Percentiles rank a stretch among this genome's conserved stretches.
Conservation (phyloP, 1,284 basidiomycete genomes). For the Microbotryum silenes-acaulis region DNA sequence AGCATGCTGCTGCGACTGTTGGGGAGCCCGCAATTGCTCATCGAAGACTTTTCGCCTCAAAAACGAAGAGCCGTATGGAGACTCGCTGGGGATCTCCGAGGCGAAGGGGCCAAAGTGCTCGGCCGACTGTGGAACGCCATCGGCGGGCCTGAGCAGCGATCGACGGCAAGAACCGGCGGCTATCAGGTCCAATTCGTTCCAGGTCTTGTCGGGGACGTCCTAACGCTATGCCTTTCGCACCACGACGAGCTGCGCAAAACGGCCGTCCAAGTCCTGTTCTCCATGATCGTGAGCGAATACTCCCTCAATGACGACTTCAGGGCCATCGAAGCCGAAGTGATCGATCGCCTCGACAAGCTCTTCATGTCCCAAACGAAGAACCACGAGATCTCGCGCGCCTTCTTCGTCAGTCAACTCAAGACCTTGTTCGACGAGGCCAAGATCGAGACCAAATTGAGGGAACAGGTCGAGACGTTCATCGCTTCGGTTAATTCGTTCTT, state of each 20-base stretch:
- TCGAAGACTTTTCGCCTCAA: constrained; percentile 88
- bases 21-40: constrained; percentile 80
- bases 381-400: constrained; percentile 78
- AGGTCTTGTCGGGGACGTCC: constrained; percentile 79
- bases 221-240: constrained; percentile 87
- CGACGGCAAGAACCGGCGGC: constrained; percentile 22
- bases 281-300: constrained; percentile 85
- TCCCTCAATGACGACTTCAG: constrained; percentile 32
- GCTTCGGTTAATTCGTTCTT: constrained; percentile 89
- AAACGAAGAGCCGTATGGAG: constrained; percentile 83
- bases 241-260: constrained; percentile 85
- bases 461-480: constrained; percentile 72
- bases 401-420: constrained; percentile 88
- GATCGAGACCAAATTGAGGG: constrained; percentile 68
- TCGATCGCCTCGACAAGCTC: constrained; percentile 82
- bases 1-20: constrained; percentile 74
- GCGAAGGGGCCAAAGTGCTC: constrained; percentile 80
- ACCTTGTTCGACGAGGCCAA: constrained; percentile 71
- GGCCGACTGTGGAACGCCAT: constrained; percentile 79
- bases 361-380: constrained; percentile 86
- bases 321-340: constrained; percentile 78
- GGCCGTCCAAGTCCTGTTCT: constrained; percentile 78
- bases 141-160: constrained; percentile 58
- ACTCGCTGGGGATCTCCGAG: constrained; percentile 85
- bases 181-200: constrained; percentile 52